A percentile compares a stretch with the other conserved stretches of the same genome.
Evolutionary conservation across 2,329 filamentous ascomycete species (phyloP).

Genomic region (Diaporthe citriasiana): DNA sequence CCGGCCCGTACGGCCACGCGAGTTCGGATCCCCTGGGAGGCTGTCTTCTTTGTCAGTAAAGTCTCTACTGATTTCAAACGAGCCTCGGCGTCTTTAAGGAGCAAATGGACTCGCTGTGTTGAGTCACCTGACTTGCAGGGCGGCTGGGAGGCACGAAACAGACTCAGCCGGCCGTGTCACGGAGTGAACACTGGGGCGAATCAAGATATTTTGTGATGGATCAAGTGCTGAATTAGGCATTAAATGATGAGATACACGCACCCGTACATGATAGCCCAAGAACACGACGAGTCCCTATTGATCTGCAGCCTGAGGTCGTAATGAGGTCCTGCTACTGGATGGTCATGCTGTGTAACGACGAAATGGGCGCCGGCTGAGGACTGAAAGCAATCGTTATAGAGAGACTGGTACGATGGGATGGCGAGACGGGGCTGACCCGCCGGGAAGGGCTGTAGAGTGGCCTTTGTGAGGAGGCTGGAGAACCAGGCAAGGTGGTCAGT

Average conservation of each 20-base stretch:
- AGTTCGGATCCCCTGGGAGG: constrained; percentile 70
- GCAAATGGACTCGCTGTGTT: neutral
- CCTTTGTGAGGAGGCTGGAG: constrained; percentile 49
- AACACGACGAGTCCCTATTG: constrained; percentile 75
- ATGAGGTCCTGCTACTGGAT: constrained; percentile 76
- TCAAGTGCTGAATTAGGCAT: too few relatives aligned
- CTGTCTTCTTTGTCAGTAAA: constrained; percentile 45
- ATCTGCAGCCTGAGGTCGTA: constrained; percentile 81
- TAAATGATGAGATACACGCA: neutral
- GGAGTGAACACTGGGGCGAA: too few relatives aligned
- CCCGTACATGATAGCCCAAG: constrained; percentile 75
- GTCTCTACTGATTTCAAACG: neutral
- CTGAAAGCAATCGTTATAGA: constrained; percentile 55
- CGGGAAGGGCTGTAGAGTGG: constrained; percentile 46
- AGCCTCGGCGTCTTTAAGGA: neutral
- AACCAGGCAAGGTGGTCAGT: constrained; percentile 59
- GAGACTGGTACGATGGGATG: constrained; percentile 52
- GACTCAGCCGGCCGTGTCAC: too few relatives aligned
- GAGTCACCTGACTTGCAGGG: neutral
- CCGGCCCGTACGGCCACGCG: constrained; percentile 44
- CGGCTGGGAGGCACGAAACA: neutral
- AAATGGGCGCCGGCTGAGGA: constrained; percentile 66
- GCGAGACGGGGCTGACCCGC: constrained; percentile 50
- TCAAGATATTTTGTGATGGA: too few relatives aligned
- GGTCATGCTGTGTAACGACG: constrained; percentile 81